phyloP scores from a whole-genome alignment of 768 basidiomycete genomes.

The Termitomyces sp. region DNA sequence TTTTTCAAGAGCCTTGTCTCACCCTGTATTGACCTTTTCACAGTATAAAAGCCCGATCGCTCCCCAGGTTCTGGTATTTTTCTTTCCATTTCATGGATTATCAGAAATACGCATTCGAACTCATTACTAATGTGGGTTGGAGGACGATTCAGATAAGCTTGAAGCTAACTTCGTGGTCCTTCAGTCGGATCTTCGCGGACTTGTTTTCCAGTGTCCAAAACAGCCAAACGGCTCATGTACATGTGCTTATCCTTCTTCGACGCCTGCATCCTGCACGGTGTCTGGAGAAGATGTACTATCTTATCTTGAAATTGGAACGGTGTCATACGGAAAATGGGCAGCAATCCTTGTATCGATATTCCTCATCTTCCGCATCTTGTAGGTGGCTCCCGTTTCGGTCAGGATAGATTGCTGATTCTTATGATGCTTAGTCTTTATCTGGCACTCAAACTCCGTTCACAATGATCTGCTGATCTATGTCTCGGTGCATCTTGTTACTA shows the following conservation, averaged over 20 bases:
- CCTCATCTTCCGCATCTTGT: constrained; percentile 38
- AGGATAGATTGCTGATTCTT: neutral
- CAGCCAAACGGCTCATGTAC: constrained; percentile 28
- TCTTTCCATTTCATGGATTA: constrained; percentile 53
- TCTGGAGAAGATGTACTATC: constrained; percentile 44
- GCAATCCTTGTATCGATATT: constrained; percentile 40
- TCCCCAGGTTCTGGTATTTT: constrained; percentile 56
- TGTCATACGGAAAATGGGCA: constrained; percentile 40
- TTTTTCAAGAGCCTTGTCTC: neutral
- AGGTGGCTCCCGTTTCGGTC: constrained; percentile 11
- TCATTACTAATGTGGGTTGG: constrained; percentile 26
- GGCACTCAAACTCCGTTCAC: constrained; percentile 9
- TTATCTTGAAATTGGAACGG: constrained; percentile 37
- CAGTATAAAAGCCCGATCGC: constrained; percentile 45
- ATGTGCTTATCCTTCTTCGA: constrained; percentile 47
- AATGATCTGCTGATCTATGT: neutral
- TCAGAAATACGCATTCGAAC: constrained; percentile 39
- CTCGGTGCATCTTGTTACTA: neutral
- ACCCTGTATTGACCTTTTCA: constrained; percentile 8
- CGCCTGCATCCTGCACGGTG: constrained; percentile 36
- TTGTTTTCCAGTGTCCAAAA: constrained; percentile 36
- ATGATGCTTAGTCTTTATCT: constrained; percentile 5
- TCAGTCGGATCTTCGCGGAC: constrained; percentile 43
- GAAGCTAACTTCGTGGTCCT: constrained; percentile 16
- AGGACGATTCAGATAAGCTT: constrained; percentile 10